Evolutionary conservation across 495 filamentous ascomycete genomes (phyloP), one percentile per base, ranked within the genome.

Genomic region (Neohortaea acidophila): DNA sequence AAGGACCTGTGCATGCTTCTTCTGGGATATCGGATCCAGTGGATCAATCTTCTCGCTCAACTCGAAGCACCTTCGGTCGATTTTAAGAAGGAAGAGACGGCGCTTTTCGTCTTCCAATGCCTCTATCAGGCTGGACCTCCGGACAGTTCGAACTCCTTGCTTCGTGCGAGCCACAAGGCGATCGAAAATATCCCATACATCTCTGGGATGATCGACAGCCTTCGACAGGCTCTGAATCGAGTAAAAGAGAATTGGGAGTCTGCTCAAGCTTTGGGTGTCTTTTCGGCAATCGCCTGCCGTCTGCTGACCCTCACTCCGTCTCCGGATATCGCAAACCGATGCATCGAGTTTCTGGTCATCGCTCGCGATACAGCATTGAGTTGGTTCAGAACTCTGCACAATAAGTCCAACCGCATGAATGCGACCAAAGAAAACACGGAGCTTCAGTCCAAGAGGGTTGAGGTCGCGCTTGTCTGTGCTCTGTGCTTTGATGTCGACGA

Each of bases 181-280:
- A 25, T 49, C 3, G 21, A 22, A 1, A 31, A 44, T 21, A 27
- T 49, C 1, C 2, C 13, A n/a, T 47, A 45, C 20, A 22, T 26
- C 9, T 2, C 24, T 30, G 19, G 20, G 2, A 4, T 52, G 5
- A 7, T 51, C 1, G 20, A 33, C 3, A 30, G 42, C 22, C 22
- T 53, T 2, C 7, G 31, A 2, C 23, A 9, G 1, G 37, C 43
- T 14, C n/a, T 45, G 9, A 19, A 20, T 10, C 30, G 36, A 35
- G 25, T 49, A 8, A 35, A 36, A 14, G 46, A 41, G 17, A 53
- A 53, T 25, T 53, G 53, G 51, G 40, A 54, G 20, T 38, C 43
- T 4, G 41, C 35, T 23, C 22, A 43, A 18, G 35, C 49, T 2
- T 17, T 54, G 1, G 27, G 32, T 14, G 40, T 25, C 17, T 43